phyloP scores from a whole-genome alignment of 129 eudicot species.

The Pulicaria dysenterica region DNA sequence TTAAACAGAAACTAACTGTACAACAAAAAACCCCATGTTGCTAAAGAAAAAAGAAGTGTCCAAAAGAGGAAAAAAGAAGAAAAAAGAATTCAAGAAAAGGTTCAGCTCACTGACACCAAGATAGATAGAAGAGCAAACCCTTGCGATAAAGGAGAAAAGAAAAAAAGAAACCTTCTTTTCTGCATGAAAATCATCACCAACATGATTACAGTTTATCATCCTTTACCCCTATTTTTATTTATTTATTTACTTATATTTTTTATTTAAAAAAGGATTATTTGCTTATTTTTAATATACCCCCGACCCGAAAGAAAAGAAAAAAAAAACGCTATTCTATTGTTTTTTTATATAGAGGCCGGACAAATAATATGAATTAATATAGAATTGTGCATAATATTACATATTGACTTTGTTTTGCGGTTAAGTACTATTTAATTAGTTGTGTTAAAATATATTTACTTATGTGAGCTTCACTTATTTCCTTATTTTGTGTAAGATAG shows the following conservation, averaged over 20 bases:
- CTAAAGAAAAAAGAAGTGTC: slow-evolving; percentile 48
- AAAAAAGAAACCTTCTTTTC: slow-evolving; percentile 35
- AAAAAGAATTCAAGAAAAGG: slow-evolving; percentile 45
- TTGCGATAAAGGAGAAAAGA: slow-evolving; percentile 1
- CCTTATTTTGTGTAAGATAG: background rate
- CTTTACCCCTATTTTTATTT: slow-evolving; percentile 11
- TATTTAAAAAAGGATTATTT: slow-evolving; percentile 11
- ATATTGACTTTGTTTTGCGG: slow-evolving; percentile 14
- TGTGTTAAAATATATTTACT: slow-evolving; percentile 1
- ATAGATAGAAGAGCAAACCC: slow-evolving; percentile 38
- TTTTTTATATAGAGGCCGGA: slow-evolving; percentile 30
- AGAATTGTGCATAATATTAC: slow-evolving; percentile 33
- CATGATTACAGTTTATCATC: slow-evolving; percentile 39
- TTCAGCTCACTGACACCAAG: slow-evolving; percentile 53
- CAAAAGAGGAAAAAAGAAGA: slow-evolving; percentile 31
- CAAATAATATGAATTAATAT: slow-evolving; percentile 21
- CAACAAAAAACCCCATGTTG: slow-evolving; percentile 62
- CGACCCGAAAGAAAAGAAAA: background rate
- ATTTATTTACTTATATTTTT: slow-evolving; percentile 2
- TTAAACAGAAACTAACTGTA: slow-evolving; percentile 53
- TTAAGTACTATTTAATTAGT: background rate
- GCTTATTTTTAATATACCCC: slow-evolving; percentile 28
- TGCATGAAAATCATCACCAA: slow-evolving; percentile 50
- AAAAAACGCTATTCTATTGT: slow-evolving; percentile 8
- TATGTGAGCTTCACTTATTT: background rate